phyloP scores from a whole-genome alignment of 2,329 filamentous ascomycete species.

The Pseudogymnoascus sp. region DNA sequence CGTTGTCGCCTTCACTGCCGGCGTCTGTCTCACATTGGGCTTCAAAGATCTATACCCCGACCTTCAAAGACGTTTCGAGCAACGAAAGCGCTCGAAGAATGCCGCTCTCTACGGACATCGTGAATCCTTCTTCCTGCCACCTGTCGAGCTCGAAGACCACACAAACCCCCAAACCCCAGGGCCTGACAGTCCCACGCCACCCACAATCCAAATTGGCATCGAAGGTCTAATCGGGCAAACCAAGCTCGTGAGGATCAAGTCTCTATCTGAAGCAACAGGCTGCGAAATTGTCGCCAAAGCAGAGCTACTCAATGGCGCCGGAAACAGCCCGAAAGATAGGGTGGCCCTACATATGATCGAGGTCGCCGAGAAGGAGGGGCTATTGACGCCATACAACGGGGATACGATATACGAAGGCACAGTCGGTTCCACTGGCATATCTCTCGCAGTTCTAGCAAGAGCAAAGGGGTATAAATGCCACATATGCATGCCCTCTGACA shows the following conservation, averaged over 20 bases:
- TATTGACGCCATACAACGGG: conserved; percentile 70
- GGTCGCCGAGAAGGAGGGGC: conserved; percentile 68
- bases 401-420: conserved; percentile 98
- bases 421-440: conserved; percentile 93
- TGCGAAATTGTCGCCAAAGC: conserved; percentile 89
- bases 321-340: conserved; percentile 88
- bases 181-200: conserved; percentile 14
- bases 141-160: conserved; percentile 50
- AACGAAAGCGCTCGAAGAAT: conserved; percentile 27
- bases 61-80: conserved; percentile 58
- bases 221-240: conserved; percentile 92
- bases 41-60: conserved; percentile 76
- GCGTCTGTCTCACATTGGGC: conserved; percentile 66
- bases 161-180: conserved; percentile 32
- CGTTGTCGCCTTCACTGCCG: conserved; percentile 66
- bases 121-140: conserved; percentile 21
- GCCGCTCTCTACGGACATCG: conserved; percentile 13
- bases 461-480: conserved; percentile 86
- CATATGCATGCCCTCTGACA: conserved; percentile 96
- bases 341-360: conserved; percentile 87
- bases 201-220: conserved; percentile 64
- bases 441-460: conserved; percentile 78
- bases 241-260: conserved; percentile 77
- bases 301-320: conserved; percentile 93
- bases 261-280: conserved; percentile 77